Evolutionary conservation across 2,329 filamentous ascomycete genomes (phyloP).

Genomic region (Furcasterigmium sp.): DNA sequence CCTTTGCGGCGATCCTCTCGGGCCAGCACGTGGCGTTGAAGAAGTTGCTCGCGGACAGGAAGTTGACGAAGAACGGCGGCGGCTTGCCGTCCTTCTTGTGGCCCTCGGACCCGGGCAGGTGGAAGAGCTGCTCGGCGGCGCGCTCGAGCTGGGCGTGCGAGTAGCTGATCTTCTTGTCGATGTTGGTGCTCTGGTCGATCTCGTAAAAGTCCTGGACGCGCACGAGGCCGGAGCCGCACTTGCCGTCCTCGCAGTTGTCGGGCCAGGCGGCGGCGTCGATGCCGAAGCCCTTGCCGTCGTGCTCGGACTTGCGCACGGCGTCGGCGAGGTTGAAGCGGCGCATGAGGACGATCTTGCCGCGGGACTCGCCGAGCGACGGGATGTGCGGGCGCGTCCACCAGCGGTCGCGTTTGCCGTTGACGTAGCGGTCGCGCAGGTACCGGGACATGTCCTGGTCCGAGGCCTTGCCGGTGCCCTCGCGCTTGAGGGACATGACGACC

Average conservation of each 20-base stretch:
- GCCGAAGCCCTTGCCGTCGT: constrained; percentile 48
- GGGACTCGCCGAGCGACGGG: constrained; percentile 71
- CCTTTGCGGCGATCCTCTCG: constrained; percentile 78
- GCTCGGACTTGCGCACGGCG: constrained; percentile 39
- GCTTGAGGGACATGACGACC: constrained; percentile 82
- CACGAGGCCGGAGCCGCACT: constrained; percentile 64
- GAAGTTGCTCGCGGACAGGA: constrained; percentile 87
- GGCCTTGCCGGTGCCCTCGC: constrained; percentile 77
- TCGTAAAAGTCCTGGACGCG: constrained; percentile 95
- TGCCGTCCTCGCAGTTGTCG: constrained; percentile 78
- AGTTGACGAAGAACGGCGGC: constrained; percentile 80
- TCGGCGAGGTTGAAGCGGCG: constrained; percentile 70
- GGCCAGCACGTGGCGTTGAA: constrained; percentile 92
- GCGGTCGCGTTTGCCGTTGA: constrained; percentile 43
- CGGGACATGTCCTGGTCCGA: constrained; percentile 74
- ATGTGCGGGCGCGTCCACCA: constrained; percentile 80
- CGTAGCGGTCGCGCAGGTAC: constrained; percentile 70
- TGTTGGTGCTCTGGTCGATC: constrained; percentile 67
- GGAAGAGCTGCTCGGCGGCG: constrained; percentile 49
- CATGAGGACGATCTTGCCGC: constrained; percentile 79
- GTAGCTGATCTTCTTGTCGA: constrained; percentile 74
- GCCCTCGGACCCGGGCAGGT: constrained; percentile 28
- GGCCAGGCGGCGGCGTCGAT: constrained; percentile 69
- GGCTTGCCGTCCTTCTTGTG: constrained; percentile 17
- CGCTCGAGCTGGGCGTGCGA: constrained; percentile 72